Conservation (phyloP, 2,329 filamentous ascomycete species). For the Phaeosphaeria sp. region DNA sequence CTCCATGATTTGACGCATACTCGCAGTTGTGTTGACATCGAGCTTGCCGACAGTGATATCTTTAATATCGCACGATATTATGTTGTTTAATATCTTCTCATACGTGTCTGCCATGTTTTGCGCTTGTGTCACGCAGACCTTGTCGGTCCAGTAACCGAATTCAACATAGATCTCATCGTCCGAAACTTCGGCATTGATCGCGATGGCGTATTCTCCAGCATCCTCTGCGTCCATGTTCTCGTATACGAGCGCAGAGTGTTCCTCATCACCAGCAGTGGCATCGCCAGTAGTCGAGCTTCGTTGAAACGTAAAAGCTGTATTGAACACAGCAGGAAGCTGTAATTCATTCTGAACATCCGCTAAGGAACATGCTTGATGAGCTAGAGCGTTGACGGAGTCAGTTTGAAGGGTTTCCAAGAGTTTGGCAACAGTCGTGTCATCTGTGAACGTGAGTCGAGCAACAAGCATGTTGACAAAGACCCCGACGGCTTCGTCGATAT, state of each 20-base stretch:
- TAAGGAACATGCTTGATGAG: slow-evolving; percentile 58
- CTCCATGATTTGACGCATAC: slow-evolving; percentile 29
- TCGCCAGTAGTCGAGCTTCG: slow-evolving; percentile 27
- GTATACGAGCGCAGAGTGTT: slow-evolving; percentile 35
- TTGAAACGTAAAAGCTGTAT: slow-evolving; percentile 47
- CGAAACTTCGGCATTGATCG: slow-evolving; percentile 42
- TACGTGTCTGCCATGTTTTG: slow-evolving; percentile 40
- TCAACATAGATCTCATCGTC: slow-evolving; percentile 37
- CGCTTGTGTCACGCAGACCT: slow-evolving; percentile 32
- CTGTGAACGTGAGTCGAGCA: slow-evolving; percentile 52
- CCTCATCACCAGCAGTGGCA: slow-evolving; percentile 22
- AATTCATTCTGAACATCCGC: slow-evolving; percentile 47
- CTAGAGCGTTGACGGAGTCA: slow-evolving; percentile 55
- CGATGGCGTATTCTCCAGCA: slow-evolving; percentile 44
- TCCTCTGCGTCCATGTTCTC: slow-evolving; percentile 45
- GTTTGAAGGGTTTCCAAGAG: slow-evolving; percentile 54
- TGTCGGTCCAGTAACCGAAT: slow-evolving; percentile 42
- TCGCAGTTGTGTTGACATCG: slow-evolving; percentile 29
- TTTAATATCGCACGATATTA: slow-evolving; percentile 21
- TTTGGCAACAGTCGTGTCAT: slow-evolving; percentile 46
- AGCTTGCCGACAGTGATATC: slow-evolving; percentile 32
- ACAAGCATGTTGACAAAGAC: slow-evolving; percentile 64
- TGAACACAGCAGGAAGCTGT: slow-evolving; percentile 43
- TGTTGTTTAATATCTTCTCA: slow-evolving; percentile 29
- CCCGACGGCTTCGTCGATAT: slow-evolving; percentile 58